Percentiles rank a stretch among this genome's conserved stretches.
Evolutionary conservation across 2,329 filamentous ascomycete species (phyloP).

Genomic region (Albifimbria verrucaria): DNA sequence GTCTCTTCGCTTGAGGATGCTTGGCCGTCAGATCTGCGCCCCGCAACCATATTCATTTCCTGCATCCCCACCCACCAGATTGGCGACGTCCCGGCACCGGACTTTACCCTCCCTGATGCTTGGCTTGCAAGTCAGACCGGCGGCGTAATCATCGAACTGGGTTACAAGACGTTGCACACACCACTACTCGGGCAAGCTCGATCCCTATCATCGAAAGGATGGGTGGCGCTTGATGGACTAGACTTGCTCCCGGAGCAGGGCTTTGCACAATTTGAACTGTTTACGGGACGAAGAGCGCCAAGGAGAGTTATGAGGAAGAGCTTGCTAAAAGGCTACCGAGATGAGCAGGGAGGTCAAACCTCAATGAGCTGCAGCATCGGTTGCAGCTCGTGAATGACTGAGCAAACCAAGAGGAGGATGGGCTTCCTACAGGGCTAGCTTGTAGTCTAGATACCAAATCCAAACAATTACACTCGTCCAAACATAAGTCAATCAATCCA

Average conservation of each 20-base stretch:
- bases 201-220: constrained; percentile 55
- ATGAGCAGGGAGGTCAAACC: constrained; percentile 36
- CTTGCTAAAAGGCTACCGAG: constrained; percentile 47
- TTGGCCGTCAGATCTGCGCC: constrained; percentile 62
- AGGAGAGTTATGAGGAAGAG: constrained; percentile 68
- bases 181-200: constrained; percentile 68
- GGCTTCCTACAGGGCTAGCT: no score
- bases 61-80: constrained; percentile 72
- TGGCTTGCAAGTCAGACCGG: constrained; percentile 74
- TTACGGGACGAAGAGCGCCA: constrained; percentile 56
- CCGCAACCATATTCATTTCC: constrained; percentile 71
- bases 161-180: constrained; percentile 71
- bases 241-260: constrained; percentile 76
- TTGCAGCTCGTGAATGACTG: constrained; percentile 7
- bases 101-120: constrained; percentile 64
- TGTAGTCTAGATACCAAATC: no score
- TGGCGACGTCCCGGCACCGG: constrained; percentile 59
- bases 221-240: constrained; percentile 73
- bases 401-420: no score
- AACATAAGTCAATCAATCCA: no score
- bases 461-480: no score
- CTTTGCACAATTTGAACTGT: constrained; percentile 78
- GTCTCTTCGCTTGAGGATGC: constrained; percentile 54
- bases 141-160: constrained; percentile 71
- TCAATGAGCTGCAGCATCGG: constrained; percentile 33